Percentiles rank a stretch among this genome's conserved stretches.
These are phyloP conservation scores for Lathyrus oleraceus DNA, from an alignment of 306 rosid species.

Conservation along the genomic window DNA sequence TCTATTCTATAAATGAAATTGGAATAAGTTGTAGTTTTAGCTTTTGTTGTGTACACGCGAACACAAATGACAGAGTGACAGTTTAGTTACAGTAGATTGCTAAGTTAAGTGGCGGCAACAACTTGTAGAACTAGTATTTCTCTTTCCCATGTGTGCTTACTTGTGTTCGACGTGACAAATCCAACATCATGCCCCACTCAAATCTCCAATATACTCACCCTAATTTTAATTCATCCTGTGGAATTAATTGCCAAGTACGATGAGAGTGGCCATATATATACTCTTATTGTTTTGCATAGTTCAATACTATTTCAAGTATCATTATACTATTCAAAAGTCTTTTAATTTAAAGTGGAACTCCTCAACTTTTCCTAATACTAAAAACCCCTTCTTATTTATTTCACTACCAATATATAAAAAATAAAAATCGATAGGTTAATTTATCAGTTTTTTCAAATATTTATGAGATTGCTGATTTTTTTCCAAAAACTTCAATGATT, in stretches of 20 bases:
- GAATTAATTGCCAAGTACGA: constrained; percentile 11
- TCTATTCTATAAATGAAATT: too few species aligned
- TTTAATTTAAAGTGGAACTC: too few species aligned
- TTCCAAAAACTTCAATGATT: too few species aligned
- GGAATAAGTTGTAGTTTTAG: too few species aligned
- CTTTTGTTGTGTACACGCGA: background rate
- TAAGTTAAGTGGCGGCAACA: constrained; percentile 19
- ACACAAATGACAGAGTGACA: background rate
- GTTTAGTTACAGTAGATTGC: constrained; percentile 1
- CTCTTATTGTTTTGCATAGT: background rate
- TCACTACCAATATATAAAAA: too few species aligned
- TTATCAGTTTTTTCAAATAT: too few species aligned
- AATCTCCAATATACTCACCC: background rate
- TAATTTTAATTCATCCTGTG: background rate
- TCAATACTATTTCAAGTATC: too few species aligned
- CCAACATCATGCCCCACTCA: constrained; percentile 18
- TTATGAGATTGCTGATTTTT: too few species aligned
- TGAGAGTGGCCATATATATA: background rate
- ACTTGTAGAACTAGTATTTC: background rate
- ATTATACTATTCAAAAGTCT: too few species aligned
- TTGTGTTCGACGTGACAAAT: constrained; percentile 12
- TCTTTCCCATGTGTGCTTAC: constrained; percentile 14
- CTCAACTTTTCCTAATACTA: too few species aligned
- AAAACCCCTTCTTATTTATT: too few species aligned
- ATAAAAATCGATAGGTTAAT: too few species aligned